Evolutionary conservation across 805 yeast genomes (phyloP), one percentile per base, ranked within the genome.

Genomic region (Blastobotrys parvus): DNA sequence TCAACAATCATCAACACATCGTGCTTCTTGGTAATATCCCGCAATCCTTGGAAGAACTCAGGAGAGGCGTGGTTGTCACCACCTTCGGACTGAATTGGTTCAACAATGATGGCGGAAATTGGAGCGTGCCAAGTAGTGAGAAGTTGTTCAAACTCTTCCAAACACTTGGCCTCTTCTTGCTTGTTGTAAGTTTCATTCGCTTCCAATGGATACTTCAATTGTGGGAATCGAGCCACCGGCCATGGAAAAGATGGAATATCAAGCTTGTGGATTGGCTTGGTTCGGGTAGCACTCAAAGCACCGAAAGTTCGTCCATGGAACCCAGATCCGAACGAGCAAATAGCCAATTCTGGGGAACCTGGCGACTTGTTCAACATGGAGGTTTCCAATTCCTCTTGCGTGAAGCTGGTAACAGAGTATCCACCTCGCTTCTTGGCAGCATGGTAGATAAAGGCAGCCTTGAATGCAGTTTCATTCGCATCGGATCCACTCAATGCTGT

Each of bases 251-350:
- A 79, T 48, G 97, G 97, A 67, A 90, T 60, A 45, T 69, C 72
- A 64, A 89, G 70, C 70, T 90, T 89, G 72, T 89, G 97, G 55
- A 90, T 76, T 52, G 97, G 95, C 71, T 87, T 90, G 45, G 96
- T 87, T 63, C 95, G 78, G 32, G 97, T 89, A 52, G 86, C 78
- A 4, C 95, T 83, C 35, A 85, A 88, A 43, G 94, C 76, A 19
- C 95, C 97, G 68, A 89, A 87, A 50, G 88, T 68, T 67, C 97
- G 79, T 51, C 97, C 97, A 62, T 89, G 97, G 83, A 89, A 90
- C 23, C 92, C 92, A 52, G 78, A 74, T 64, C 80, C 79, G 68
- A 89, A 89, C 3, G 96, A 87, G 52, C 90, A 60, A 48, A 89
- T 82, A 40, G 95, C 87, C 54, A 84, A 65, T 30, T 82, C 83